A percentile compares a stretch with the other conserved stretches of the same genome.
These are phyloP conservation scores for Candida maltosa DNA, from an alignment of 805 yeast species.

Conservation along the genomic window DNA sequence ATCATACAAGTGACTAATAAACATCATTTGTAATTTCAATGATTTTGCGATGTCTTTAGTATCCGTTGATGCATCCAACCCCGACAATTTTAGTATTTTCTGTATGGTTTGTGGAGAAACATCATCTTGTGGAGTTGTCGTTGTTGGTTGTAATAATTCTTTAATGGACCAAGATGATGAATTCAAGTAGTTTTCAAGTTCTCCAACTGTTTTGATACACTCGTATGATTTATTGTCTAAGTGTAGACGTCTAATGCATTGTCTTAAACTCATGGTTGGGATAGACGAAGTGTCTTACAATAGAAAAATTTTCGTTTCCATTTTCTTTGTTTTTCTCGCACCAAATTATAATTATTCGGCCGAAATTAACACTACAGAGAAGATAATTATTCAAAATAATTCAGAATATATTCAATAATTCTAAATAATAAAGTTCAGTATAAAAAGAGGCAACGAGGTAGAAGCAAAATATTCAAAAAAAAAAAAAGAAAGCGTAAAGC, in stretches of 20 bases:
- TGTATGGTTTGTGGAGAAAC: slow-evolving; percentile 10
- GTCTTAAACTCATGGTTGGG: neutral
- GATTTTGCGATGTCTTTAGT: slow-evolving; percentile 17
- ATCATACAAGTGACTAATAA: slow-evolving; percentile 30
- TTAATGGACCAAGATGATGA: slow-evolving; percentile 17
- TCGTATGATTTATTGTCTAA: neutral
- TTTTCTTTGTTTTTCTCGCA: no score
- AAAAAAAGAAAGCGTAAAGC: no score
- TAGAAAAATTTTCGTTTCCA: no score
- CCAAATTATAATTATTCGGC: no score
- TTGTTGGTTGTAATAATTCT: slow-evolving; percentile 10
- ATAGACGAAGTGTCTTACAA: no score
- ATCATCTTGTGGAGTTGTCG: neutral
- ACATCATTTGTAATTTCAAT: slow-evolving; percentile 32
- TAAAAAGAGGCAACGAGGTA: no score
- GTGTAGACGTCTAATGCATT: neutral
- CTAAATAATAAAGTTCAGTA: no score
- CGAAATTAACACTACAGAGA: no score
- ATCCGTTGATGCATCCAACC: slow-evolving; percentile 15
- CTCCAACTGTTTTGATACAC: slow-evolving; percentile 4
- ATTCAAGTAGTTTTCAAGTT: slow-evolving; percentile 8
- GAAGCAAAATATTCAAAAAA: no score
- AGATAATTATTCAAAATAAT: no score
- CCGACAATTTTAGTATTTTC: slow-evolving; percentile 33
- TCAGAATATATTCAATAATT: no score